These are phyloP conservation scores for Amaranthus palmeri DNA, from an alignment of 148 eudicot species.

Conservation along the genomic window DNA sequence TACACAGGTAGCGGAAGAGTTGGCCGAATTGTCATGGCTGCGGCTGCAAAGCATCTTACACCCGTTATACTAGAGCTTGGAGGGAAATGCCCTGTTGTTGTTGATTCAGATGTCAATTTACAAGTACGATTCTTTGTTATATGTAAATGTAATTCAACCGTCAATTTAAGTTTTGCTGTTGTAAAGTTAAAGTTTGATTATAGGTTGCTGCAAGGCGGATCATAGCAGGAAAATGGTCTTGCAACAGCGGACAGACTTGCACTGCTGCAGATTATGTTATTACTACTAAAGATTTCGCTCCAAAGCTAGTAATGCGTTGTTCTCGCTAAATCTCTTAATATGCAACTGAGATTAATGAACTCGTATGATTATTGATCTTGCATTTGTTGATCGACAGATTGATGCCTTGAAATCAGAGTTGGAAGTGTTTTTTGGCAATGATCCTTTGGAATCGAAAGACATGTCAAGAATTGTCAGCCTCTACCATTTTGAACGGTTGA, in stretches of 20 bases:
- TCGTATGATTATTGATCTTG: slow-evolving; percentile 3
- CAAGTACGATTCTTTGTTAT: slow-evolving; percentile 27
- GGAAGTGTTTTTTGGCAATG: slow-evolving; percentile 40
- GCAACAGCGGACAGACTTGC: slow-evolving; percentile 62
- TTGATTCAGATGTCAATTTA: slow-evolving; percentile 50
- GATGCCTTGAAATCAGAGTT: slow-evolving; percentile 42
- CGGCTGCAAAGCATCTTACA: slow-evolving; percentile 65
- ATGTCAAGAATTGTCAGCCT: slow-evolving; percentile 47
- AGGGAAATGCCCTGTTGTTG: slow-evolving; percentile 62
- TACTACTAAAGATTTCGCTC: slow-evolving; percentile 57
- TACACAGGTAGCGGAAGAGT: slow-evolving; percentile 78
- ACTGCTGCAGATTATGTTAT: slow-evolving; percentile 55
- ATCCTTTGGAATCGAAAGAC: slow-evolving; percentile 48
- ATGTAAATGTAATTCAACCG: not conserved
- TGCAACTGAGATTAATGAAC: not conserved
- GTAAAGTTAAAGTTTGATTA: not conserved
- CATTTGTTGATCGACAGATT: slow-evolving; percentile 32
- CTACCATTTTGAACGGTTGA: slow-evolving; percentile 47
- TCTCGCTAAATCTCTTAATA: not conserved
- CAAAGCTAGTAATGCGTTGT: slow-evolving; percentile 42
- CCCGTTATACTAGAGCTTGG: slow-evolving; percentile 71
- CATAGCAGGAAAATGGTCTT: slow-evolving; percentile 63
- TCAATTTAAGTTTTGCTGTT: not conserved
- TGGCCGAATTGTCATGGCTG: slow-evolving; percentile 68
- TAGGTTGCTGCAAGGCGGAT: slow-evolving; percentile 62